These are phyloP conservation scores for Bryoglossum gracile DNA, from an alignment of 495 filamentous ascomycete genomes.

Conservation along the genomic window DNA sequence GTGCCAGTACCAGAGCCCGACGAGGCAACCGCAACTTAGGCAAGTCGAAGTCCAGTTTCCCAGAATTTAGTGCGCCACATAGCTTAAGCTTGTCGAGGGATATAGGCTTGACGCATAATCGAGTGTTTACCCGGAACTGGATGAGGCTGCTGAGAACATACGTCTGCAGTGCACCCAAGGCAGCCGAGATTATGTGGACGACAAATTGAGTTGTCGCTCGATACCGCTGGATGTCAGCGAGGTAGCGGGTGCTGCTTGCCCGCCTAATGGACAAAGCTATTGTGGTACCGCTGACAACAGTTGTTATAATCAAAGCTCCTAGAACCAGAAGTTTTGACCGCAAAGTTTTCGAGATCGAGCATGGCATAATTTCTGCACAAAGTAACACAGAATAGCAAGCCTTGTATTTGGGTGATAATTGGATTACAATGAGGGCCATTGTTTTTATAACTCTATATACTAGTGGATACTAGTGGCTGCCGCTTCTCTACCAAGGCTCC, in stretches of 20 bases:
- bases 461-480: too few species aligned
- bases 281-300: not conserved
- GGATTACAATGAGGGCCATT: too few species aligned
- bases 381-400: too few species aligned
- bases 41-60: not conserved
- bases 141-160: not conserved
- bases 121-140: not conserved
- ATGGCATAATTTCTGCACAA: too few species aligned
- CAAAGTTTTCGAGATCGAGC: not conserved
- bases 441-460: too few species aligned
- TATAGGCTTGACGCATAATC: not conserved
- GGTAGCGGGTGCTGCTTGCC: not conserved
- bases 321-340: not conserved
- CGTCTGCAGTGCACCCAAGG: not conserved
- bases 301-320: not conserved
- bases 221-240: not conserved
- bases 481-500: too few species aligned
- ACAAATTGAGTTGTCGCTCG: not conserved
- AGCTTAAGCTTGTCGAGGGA: not conserved
- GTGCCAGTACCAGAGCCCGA: not conserved
- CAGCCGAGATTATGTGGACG: not conserved
- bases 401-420: too few species aligned
- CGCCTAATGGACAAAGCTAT: not conserved
- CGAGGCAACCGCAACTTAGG: too few species aligned
- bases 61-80: not conserved